Evolutionary conservation across 768 basidiomycete genomes (phyloP), one percentile per base, ranked within the genome.

Genomic region (Filobasidium wieringae): DNA sequence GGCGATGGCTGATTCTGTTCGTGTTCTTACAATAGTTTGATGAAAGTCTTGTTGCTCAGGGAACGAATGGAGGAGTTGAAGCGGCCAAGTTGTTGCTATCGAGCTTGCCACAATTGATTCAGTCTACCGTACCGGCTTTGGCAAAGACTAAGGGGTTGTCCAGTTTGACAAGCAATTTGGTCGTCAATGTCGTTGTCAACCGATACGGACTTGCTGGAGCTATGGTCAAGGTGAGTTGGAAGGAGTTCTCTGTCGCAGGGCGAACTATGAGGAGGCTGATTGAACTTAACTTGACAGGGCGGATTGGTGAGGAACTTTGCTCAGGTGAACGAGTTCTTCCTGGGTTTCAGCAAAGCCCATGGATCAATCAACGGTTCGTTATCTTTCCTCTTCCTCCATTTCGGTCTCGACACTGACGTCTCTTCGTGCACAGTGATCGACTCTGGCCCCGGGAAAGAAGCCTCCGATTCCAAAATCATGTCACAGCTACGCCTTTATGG

Each of bases 131-230:
- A 32, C 63, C 58, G 4, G 24, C 26, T 14, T 22, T 47, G 49
- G 52, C 61, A 17, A 49, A 62, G 9, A 33, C 40, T 3, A 36
- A 51, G 24, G 41, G 53, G n/a, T 22, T 29, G 30, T 22, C 26
- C 19, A 57, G 15, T 57, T 27, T 61, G 29, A 37, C 39, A 5
- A 51, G 59, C 9, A 64, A 51, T 17, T 63, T 66, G 1, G 41
- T 72, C 0, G 60, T 70, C 29, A 68, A 67, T 43, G 30, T 72
- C n/a, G 65, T 68, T 40, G 30, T 69, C 17, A 70, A 72, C 36
- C 67, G 67, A 50, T 50, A 57, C 4, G 68, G 66, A 0, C 36
- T 72, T 40, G 65, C 67, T 5, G 51, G 57, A 0, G 58, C 59
- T 4, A 43, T 72, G 37, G 55, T 63, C 37, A 68, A 69, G 60